Evolutionary conservation across 2,329 filamentous ascomycete genomes (phyloP).

Genomic region (Immersiporthe knoxdaviesiana): DNA sequence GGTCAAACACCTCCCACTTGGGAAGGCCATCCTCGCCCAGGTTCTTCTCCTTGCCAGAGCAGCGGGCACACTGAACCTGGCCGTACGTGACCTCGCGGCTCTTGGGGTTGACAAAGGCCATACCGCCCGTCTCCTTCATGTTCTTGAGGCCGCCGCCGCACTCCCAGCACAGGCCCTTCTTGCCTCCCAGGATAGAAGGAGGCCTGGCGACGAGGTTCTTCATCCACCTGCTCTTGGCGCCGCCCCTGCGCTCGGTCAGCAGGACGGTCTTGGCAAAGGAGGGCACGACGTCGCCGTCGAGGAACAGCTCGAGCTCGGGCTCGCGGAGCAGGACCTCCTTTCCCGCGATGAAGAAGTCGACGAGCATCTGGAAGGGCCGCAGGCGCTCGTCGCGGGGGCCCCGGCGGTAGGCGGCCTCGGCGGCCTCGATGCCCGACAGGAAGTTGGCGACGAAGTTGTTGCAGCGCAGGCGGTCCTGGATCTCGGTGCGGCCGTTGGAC

Average conservation of each 20-base stretch:
- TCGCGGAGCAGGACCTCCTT: conserved; percentile 17
- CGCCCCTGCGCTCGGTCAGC: neutral
- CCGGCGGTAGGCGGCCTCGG: neutral
- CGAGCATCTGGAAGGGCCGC: conserved; percentile 9
- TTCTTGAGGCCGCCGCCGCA: neutral
- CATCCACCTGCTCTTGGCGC: conserved; percentile 17
- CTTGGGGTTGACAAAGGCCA: conserved; percentile 6
- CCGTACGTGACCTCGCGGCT: neutral
- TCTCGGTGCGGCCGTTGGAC: conserved; percentile 9
- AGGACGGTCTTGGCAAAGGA: neutral
- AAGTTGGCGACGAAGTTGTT: neutral
- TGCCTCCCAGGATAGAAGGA: neutral
- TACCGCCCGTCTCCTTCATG: neutral
- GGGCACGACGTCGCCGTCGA: neutral
- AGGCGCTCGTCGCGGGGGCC: neutral
- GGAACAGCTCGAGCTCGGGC: neutral
- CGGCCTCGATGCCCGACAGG: neutral
- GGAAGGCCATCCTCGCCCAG: neutral
- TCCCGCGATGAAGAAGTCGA: conserved; percentile 19
- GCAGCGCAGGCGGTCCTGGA: conserved; percentile 10
- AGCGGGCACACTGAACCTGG: conserved; percentile 14
- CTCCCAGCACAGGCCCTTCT: neutral
- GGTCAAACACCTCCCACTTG: conserved; percentile 16
- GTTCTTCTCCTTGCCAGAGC: conserved; percentile 14
- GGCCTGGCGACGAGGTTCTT: neutral